These are phyloP conservation scores for Heterobasidion parviporum DNA, from an alignment of 1,284 basidiomycete genomes.

Conservation along the genomic window DNA sequence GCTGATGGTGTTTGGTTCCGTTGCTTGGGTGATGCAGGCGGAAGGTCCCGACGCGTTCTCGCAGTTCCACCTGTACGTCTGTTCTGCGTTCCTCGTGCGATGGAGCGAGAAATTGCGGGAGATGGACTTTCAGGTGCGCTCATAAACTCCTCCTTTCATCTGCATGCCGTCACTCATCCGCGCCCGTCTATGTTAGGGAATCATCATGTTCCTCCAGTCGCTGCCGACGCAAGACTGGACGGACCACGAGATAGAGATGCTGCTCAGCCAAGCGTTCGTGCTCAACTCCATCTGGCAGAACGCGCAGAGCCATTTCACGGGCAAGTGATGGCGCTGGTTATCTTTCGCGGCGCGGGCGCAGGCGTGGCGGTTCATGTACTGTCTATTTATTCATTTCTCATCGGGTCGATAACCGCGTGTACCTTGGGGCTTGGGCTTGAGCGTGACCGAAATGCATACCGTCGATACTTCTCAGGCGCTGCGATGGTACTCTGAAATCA, in stretches of 20 bases:
- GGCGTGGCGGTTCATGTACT: not conserved
- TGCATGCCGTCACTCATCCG: slow-evolving; percentile 6
- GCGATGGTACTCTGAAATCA: no score
- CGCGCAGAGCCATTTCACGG: slow-evolving; percentile 84
- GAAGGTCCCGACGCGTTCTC: slow-evolving; percentile 95
- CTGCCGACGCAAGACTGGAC: slow-evolving; percentile 93
- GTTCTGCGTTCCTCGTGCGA: slow-evolving; percentile 87
- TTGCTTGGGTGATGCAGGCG: slow-evolving; percentile 41
- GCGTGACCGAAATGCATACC: no score
- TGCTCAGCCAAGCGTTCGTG: slow-evolving; percentile 94
- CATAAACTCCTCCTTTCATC: not conserved
- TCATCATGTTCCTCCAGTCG: slow-evolving; percentile 98
- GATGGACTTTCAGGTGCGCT: slow-evolving; percentile 90
- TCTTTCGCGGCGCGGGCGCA: no score
- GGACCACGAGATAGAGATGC: slow-evolving; percentile 92
- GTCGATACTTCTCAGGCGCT: no score
- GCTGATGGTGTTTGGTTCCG: not conserved
- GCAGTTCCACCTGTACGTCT: slow-evolving; percentile 94
- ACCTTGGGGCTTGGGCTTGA: no score
- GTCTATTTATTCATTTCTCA: not conserved
- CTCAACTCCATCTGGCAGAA: slow-evolving; percentile 92
- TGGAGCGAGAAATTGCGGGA: slow-evolving; percentile 86
- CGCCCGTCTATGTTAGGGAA: slow-evolving; percentile 50
- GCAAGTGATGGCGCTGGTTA: slow-evolving; percentile 16
- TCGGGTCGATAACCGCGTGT: no score